These are phyloP conservation scores for Tricholoma sp. DNA, from an alignment of 768 basidiomycete genomes.

Conservation along the genomic window DNA sequence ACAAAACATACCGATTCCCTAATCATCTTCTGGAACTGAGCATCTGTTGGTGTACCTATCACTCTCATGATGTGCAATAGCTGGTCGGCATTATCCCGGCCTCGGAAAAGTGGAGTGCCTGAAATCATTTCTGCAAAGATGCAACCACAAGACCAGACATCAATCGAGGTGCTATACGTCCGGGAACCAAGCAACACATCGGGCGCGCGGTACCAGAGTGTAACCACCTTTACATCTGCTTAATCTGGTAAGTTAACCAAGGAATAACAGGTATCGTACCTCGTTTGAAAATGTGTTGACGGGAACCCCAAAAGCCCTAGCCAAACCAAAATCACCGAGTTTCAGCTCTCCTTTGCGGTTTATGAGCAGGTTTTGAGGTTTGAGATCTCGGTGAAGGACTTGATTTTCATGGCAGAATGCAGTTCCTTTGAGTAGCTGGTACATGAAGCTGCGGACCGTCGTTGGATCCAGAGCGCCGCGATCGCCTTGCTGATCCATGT, in stretches of 20 bases:
- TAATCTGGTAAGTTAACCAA: background rate
- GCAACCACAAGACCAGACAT: constrained; percentile 98
- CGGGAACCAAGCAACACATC: constrained; percentile 96
- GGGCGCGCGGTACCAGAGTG: constrained; percentile 97
- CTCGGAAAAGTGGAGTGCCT: constrained; percentile 93
- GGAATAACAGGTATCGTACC: constrained; percentile 30
- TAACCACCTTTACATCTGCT: constrained; percentile 68
- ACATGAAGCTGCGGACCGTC: constrained; percentile 96
- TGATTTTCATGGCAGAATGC: constrained; percentile 99
- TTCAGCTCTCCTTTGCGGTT: constrained; percentile 97
- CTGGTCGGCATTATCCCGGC: constrained; percentile 96
- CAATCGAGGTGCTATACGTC: constrained; percentile 97
- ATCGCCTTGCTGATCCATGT: constrained; percentile 98
- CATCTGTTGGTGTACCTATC: constrained; percentile 90
- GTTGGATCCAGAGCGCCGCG: constrained; percentile 87
- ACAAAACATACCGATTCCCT: constrained; percentile 71
- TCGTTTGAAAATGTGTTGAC: constrained; percentile 99
- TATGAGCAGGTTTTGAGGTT: constrained; percentile 97
- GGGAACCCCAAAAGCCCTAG: constrained; percentile 95
- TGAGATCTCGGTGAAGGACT: constrained; percentile 95
- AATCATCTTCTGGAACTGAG: constrained; percentile 80
- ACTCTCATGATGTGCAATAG: constrained; percentile 97
- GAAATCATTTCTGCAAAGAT: constrained; percentile 99
- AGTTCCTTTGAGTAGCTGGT: constrained; percentile 93
- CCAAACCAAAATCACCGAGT: constrained; percentile 95